Evolutionary conservation across 495 filamentous ascomycete species (phyloP), one percentile per base, ranked within the genome.

Genomic region (Bryoglossum gracile): DNA sequence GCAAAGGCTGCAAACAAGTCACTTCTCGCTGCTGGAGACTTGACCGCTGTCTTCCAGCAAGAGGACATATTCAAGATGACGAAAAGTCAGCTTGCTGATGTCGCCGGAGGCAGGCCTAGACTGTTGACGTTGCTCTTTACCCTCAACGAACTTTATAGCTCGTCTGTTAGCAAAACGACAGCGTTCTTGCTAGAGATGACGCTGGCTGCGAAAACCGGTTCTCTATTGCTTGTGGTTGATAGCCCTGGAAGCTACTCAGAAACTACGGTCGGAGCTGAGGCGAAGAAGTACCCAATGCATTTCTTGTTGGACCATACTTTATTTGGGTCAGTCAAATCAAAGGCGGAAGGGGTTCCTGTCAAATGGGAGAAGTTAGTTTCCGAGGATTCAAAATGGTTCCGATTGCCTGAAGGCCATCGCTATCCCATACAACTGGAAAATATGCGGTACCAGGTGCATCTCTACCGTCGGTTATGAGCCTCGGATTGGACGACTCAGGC

Each of bases 241-340:
- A 95, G 89, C 51, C 87, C 92, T 0, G 92, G 92, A 0, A 87
- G 80, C 60, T 98, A 97, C 65, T 91, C 89, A 0, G 87, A 83
- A 32, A 71, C 94, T 11, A 73, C 72, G 2, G 56, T 95, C 0
- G 77, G 77, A 3, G 35, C 40, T 17, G 71, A 73, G 38, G 74
- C 80, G 51, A 87, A 84, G 51, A 77, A 72, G 33, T 98, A 96
- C 64, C 89, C 89, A 0, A 97, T 97, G 89, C 81, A 83, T 55
- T 95, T 89, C 80, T 71, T 98, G 13, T 68, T 98, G 8, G 89
- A 97, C 60, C 81, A 89, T 62, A 84, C 87, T 2, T 58, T 98
- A 11, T 66, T 92, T 2, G 61, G 55, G 24, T 49, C 41, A 3
- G 59, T 63, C 3, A 53, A 53, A 32, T 43, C 19, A 19, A 55